Percentiles rank a stretch among this genome's conserved stretches.
phyloP scores from a whole-genome alignment of 176 grass and related monocot genomes.

The Musa itinerans region DNA sequence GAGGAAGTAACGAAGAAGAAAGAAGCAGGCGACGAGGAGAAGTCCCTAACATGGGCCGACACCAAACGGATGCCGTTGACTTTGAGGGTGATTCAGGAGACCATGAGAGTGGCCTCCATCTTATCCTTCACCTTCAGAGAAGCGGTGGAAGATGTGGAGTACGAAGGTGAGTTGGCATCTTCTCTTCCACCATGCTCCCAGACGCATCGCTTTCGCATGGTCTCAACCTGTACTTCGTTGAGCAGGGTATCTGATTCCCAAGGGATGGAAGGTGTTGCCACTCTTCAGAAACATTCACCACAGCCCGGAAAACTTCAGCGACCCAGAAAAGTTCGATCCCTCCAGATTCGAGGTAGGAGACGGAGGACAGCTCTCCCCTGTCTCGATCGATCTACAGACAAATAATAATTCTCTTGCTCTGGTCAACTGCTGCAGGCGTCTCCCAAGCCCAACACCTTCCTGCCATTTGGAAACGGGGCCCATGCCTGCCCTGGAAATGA shows the following conservation, averaged over 20 bases:
- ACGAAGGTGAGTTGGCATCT: constrained; percentile 43
- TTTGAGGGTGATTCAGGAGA: constrained; percentile 84
- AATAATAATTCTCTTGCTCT: background rate
- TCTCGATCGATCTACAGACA: background rate
- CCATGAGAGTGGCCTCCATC: constrained; percentile 95
- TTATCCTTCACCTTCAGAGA: constrained; percentile 98
- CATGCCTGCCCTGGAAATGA: constrained; percentile 99
- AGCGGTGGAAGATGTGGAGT: constrained; percentile 94
- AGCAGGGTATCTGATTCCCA: constrained; percentile 96
- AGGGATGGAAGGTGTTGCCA: constrained; percentile 97
- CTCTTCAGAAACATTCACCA: constrained; percentile 99
- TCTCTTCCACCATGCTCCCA: background rate
- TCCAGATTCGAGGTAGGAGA: constrained; percentile 75
- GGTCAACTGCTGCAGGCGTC: constrained; percentile 36
- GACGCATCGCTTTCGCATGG: no score
- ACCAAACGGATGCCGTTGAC: constrained; percentile 67
- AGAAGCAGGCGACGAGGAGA: constrained; percentile 14
- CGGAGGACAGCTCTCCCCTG: background rate
- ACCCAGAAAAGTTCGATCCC: constrained; percentile 92
- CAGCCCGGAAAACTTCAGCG: constrained; percentile 67
- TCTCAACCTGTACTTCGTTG: no score
- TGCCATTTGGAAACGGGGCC: constrained; percentile 95
- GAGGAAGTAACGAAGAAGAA: constrained; percentile 40
- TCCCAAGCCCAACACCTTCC: constrained; percentile 89
- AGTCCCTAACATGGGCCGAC: constrained; percentile 56